A percentile compares a stretch with the other conserved stretches of the same genome.
These are phyloP conservation scores for Thelonectria olida DNA, from an alignment of 2,329 filamentous ascomycete genomes.

Conservation along the genomic window DNA sequence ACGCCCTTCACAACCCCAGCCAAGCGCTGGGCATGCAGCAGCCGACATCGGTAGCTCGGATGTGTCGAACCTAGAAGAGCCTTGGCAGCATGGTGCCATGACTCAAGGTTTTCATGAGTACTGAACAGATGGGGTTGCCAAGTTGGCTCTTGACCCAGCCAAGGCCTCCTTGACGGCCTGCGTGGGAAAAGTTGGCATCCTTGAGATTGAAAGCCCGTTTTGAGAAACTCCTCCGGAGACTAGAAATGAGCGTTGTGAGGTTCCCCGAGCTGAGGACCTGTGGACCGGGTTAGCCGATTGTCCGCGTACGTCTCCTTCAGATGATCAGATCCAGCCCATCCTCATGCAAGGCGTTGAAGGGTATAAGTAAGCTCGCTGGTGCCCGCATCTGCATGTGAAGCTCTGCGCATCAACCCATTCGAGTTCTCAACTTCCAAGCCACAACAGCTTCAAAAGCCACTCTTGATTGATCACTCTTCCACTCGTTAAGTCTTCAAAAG, in stretches of 20 bases:
- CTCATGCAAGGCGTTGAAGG: constrained; percentile 9
- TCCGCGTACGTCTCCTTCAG: not conserved
- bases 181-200: not conserved
- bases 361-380: constrained; percentile 35
- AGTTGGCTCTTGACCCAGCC: not conserved
- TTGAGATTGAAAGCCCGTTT: not conserved
- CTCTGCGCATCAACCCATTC: constrained; percentile 7
- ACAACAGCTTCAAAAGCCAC: not conserved
- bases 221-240: constrained; percentile 1
- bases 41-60: constrained; percentile 23
- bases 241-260: constrained; percentile 1
- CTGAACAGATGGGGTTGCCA: not conserved
- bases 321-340: not conserved
- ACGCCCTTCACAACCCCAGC: not conserved
- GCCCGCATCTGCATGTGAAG: constrained; percentile 12
- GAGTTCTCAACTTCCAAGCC: not conserved
- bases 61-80: not conserved
- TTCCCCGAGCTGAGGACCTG: not conserved
- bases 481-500: constrained; percentile 13
- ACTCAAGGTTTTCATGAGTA: not conserved
- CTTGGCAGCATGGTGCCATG: constrained; percentile 3
- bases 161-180: not conserved
- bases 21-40: constrained; percentile 8
- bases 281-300: constrained; percentile 1
- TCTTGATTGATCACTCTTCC: constrained; percentile 8